Evolutionary conservation across 345 rosid genomes (phyloP).

Genomic region (thale cress (Arabidopsis thaliana)): DNA sequence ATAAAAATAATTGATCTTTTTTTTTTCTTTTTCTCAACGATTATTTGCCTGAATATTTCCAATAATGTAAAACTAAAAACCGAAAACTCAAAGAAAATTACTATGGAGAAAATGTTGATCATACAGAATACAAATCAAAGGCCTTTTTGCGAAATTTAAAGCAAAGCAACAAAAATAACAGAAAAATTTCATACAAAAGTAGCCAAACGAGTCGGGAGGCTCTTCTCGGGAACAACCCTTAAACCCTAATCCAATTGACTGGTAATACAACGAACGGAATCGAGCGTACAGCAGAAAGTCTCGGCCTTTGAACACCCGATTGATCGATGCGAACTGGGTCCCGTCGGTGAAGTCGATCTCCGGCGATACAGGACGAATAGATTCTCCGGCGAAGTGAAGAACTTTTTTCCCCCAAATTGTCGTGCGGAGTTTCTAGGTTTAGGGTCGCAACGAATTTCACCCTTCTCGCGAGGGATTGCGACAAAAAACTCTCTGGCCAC

Average conservation of each 20-base stretch:
- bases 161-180: slow-evolving; percentile 21
- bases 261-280: slow-evolving; percentile 28
- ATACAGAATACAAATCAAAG: slow-evolving; percentile 41
- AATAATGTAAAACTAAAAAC: slow-evolving; percentile 39
- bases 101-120: slow-evolving; percentile 45
- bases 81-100: slow-evolving; percentile 34
- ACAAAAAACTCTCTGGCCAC: slow-evolving; percentile 30
- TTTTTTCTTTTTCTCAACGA: slow-evolving; percentile 29
- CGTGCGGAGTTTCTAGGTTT: slow-evolving; percentile 35
- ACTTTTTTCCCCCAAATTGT: background rate
- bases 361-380: slow-evolving; percentile 5
- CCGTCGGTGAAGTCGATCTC: background rate
- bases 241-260: slow-evolving; percentile 39
- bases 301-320: slow-evolving; percentile 35
- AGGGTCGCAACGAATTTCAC: slow-evolving; percentile 21
- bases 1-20: background rate
- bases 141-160: slow-evolving; percentile 16
- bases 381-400: slow-evolving; percentile 24
- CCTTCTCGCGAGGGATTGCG: slow-evolving; percentile 29
- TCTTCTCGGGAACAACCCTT: slow-evolving; percentile 39
- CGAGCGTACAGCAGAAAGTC: slow-evolving; percentile 22
- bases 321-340: slow-evolving; percentile 16
- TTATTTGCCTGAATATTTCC: slow-evolving; percentile 30
- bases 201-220: slow-evolving; percentile 22
- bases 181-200: slow-evolving; percentile 38